phyloP scores from a whole-genome alignment of 192 early-diverging fungal species.

The Obelidium mucronatum region DNA sequence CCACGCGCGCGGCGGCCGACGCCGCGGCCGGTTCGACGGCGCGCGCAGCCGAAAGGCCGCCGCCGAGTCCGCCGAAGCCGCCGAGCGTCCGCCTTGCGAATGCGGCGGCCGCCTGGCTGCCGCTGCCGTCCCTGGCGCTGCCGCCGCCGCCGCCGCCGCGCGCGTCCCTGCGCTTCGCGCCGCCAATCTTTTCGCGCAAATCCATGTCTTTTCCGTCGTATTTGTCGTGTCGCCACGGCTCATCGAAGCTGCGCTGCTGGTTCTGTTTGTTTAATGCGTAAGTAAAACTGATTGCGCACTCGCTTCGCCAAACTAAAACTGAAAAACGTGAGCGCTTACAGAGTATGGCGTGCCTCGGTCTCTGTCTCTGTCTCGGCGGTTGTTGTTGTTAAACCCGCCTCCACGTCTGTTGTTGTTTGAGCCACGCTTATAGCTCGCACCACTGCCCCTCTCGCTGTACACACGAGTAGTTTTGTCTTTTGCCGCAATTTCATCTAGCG shows the following conservation, averaged over 20 bases:
- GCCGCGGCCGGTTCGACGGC: neutral
- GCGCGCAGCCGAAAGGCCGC: neutral
- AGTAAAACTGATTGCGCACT: neutral
- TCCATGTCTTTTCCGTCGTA: slow-evolving; percentile 31
- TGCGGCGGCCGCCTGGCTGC: neutral
- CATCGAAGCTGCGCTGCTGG: slow-evolving; percentile 6
- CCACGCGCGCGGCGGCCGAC: neutral
- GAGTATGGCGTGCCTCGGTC: neutral
- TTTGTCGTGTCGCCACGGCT: slow-evolving; percentile 42
- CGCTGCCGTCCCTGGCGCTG: neutral
- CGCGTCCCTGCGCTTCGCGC: too few species aligned
- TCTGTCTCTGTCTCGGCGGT: neutral
- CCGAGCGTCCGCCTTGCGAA: neutral
- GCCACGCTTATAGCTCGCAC: too few species aligned
- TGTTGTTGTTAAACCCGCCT: too few species aligned
- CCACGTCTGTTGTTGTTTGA: too few species aligned
- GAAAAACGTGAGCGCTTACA: neutral
- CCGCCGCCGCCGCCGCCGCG: neutral
- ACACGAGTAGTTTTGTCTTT: too few species aligned
- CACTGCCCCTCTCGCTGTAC: too few species aligned
- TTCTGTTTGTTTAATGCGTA: too few species aligned
- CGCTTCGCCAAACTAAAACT: neutral
- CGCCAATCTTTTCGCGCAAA: slow-evolving; percentile 23
- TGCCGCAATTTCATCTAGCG: neutral
- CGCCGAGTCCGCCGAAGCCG: neutral